These are phyloP conservation scores for Hyaloperonospora brassicae DNA, from an alignment of 352 stramenopile species.

Conservation along the genomic window DNA sequence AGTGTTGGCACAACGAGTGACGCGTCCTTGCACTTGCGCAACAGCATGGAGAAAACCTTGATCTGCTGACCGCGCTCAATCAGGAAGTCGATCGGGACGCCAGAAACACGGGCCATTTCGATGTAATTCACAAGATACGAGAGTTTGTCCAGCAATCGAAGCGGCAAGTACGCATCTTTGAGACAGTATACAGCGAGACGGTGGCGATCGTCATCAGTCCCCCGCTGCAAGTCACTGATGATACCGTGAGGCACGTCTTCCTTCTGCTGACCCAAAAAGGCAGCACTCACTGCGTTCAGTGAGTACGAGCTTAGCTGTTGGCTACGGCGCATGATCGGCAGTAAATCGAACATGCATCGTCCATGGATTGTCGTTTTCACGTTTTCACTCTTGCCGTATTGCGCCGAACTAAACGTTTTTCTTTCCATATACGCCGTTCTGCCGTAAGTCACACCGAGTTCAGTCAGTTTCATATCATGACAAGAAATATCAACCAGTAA, in stretches of 20 bases:
- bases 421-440: slow-evolving; percentile 90
- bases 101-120: slow-evolving; percentile 99
- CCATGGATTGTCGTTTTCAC: slow-evolving; percentile 97
- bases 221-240: slow-evolving; percentile 91
- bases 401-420: slow-evolving; percentile 96
- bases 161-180: slow-evolving; percentile 96
- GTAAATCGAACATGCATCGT: slow-evolving; percentile 97
- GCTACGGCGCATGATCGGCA: slow-evolving; percentile 99
- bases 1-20: slow-evolving; percentile 95
- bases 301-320: slow-evolving; percentile 99
- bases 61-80: slow-evolving; percentile 98
- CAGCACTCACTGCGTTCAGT: slow-evolving; percentile 97
- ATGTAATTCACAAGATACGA: slow-evolving; percentile 99
- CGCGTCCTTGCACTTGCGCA: slow-evolving; percentile 93
- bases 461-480: background rate
- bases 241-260: slow-evolving; percentile 99
- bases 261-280: slow-evolving; percentile 98
- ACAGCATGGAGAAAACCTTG: slow-evolving; percentile 98
- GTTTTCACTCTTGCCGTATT: slow-evolving; percentile 97
- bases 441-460: background rate
- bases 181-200: slow-evolving; percentile 98
- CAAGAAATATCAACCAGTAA: slow-evolving; percentile 1
- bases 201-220: slow-evolving; percentile 95
- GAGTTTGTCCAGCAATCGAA: slow-evolving; percentile 97
- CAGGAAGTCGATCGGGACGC: slow-evolving; percentile 96